Evolutionary conservation across 495 filamentous ascomycete genomes (phyloP), one percentile per base, ranked within the genome.

Genomic region (Aspergillus haitiensis): DNA sequence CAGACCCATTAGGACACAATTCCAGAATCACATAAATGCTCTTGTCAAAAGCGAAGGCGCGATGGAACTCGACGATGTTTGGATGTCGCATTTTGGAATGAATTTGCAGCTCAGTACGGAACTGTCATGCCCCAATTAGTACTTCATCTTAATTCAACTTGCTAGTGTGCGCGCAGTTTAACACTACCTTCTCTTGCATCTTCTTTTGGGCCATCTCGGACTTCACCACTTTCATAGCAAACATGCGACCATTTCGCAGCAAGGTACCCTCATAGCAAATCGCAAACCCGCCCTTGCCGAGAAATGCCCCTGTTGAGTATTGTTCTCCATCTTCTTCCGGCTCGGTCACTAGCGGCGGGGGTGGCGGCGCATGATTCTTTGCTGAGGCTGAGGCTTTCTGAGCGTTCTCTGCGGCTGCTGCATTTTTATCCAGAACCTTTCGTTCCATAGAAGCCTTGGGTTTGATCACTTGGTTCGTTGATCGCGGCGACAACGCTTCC

Each of bases 21-120:
- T 99, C 95, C 4, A 99, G 81, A 50, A 97, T 89, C 18, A 99
- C 89, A 65, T 96, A 99, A 53, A 93, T 97, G 70, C 87, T 92
- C 27, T 82, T 82, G 58, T 88, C 81, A 71, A 91, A 98, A 21
- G 92, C 88, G 70, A 99, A 99, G 10, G 95, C 93, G 61, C 95
- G 87, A 65, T 96, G 84, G 67, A 98, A 98, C 60, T 91, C 87
- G 52, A 98, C 94, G 57, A 99, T 93, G 67, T 96, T 93, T 10
- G 88, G 86, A 64, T 99, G 93, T 37, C 85, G 84, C 87, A 99
- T 92, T 70, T 97, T 98, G 15, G 93, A 96, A 71, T 99, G 95
- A 47, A 99, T 96, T 71, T 97, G 92, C 1, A 99, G 82, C 69
- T 99, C 95, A 5, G 92, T 96, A 74, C 94, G 91, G 74, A 99